A percentile compares a stretch with the other conserved stretches of the same genome.
Evolutionary conservation across 495 filamentous ascomycete genomes (phyloP).

Genomic region (Monascus purpureus): DNA sequence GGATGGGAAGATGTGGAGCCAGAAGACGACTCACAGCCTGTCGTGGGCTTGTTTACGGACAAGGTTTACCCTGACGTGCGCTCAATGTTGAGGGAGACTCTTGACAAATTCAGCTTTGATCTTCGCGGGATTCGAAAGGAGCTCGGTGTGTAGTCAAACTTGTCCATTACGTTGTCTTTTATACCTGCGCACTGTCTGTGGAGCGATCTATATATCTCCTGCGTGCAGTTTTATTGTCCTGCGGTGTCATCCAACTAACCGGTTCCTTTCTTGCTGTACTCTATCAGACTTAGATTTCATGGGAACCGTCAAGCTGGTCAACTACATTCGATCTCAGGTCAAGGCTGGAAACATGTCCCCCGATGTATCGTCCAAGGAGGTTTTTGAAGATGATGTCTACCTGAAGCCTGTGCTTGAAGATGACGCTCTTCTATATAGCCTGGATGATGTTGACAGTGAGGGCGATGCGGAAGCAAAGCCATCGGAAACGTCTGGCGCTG

Average conservation of each 20-base stretch:
- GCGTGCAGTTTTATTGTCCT: background rate
- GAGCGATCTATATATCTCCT: background rate
- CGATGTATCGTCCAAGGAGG: conserved; percentile 38
- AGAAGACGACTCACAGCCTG: conserved; percentile 47
- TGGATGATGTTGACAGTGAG: conserved; percentile 69
- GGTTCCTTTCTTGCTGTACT: background rate
- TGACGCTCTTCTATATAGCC: conserved; percentile 68
- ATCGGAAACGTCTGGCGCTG: conserved; percentile 9
- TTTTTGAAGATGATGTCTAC: conserved; percentile 61
- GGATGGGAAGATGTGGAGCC: conserved; percentile 74
- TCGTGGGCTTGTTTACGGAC: conserved; percentile 60
- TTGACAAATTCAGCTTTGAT: conserved; percentile 59
- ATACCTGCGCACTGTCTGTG: background rate
- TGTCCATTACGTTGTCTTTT: conserved; percentile 4
- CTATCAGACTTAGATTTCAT: conserved; percentile 62
- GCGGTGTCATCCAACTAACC: conserved; percentile 8
- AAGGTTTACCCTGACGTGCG: conserved; percentile 48
- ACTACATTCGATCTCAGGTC: conserved; percentile 53
- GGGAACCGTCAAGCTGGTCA: conserved; percentile 70
- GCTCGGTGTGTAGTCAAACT: conserved; percentile 45
- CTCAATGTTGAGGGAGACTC: conserved; percentile 60
- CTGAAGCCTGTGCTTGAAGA: conserved; percentile 80
- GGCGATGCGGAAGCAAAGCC: conserved; percentile 16
- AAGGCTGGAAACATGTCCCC: conserved; percentile 37
- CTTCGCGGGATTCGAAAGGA: conserved; percentile 48